Evolutionary conservation across 306 rosid species (phyloP).

Genomic region (Carpinus fangiana): DNA sequence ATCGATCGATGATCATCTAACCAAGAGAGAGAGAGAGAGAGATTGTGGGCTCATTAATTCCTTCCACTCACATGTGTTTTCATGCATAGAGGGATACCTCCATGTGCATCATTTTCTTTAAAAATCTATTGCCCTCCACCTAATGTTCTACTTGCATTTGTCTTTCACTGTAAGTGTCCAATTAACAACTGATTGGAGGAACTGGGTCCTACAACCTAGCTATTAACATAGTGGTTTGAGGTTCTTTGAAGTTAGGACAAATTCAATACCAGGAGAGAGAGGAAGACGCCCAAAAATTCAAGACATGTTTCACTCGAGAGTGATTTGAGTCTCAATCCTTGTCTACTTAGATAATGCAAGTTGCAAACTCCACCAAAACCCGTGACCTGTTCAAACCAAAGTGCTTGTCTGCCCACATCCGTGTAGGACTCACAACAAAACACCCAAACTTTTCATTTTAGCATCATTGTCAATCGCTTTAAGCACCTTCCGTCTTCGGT

Average conservation of each 20-base stretch:
- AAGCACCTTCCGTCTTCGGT: neutral
- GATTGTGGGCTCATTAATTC: neutral
- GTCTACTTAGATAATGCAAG: neutral
- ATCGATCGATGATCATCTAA: neutral
- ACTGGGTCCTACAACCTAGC: constrained; percentile 7
- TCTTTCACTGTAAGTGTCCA: neutral
- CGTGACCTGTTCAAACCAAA: neutral
- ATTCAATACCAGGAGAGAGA: neutral
- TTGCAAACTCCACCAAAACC: neutral
- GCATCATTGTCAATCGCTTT: constrained; percentile 2
- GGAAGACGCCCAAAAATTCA: neutral
- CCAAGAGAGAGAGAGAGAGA: neutral
- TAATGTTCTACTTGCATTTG: neutral
- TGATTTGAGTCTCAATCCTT: neutral
- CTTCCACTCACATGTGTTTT: constrained; percentile 2
- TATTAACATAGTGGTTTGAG: neutral
- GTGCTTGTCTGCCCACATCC: neutral
- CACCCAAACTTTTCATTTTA: neutral
- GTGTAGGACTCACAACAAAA: neutral
- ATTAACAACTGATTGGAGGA: neutral
- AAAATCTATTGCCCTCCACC: neutral
- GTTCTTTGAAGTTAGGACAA: neutral
- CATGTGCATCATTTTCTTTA: constrained; percentile 9
- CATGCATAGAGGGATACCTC: neutral
- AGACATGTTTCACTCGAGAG: neutral